Conservation (phyloP, 2,329 filamentous ascomycete genomes). For the Trichocomaceae sp. region DNA sequence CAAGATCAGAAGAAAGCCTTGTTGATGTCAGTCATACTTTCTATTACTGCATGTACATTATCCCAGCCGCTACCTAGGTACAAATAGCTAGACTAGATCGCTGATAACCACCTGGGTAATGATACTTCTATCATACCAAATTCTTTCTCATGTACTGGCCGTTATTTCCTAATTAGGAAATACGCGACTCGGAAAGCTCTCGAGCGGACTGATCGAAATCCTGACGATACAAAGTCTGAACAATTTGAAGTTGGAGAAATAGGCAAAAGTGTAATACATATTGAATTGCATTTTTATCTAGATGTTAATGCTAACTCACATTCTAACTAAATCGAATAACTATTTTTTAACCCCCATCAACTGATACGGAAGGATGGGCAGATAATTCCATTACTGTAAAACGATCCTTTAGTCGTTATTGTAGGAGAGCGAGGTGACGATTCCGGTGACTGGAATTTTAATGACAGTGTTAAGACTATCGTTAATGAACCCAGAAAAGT, state of each 20-base stretch:
- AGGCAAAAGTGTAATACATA: not conserved
- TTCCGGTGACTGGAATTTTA: too few relatives aligned
- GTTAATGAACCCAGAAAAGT: too few relatives aligned
- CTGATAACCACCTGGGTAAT: not conserved
- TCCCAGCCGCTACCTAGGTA: not conserved
- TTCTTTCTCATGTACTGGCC: not conserved
- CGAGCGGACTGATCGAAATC: not conserved
- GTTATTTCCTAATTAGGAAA: not conserved
- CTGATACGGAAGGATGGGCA: too few relatives aligned
- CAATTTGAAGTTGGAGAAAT: not conserved
- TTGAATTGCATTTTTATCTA: not conserved
- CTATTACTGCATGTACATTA: not conserved
- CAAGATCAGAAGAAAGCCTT: not conserved
- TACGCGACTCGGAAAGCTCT: not conserved
- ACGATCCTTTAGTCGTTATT: too few relatives aligned
- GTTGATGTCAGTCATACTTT: not conserved
- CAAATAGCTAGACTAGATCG: too few relatives aligned
- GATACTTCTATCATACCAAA: not conserved
- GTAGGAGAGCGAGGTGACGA: too few relatives aligned
- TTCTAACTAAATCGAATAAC: not conserved
- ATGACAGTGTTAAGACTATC: too few relatives aligned
- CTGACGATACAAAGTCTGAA: not conserved
- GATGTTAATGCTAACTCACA: not conserved
- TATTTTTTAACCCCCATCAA: not conserved
- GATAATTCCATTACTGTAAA: too few relatives aligned